These are phyloP conservation scores for Penicillium sp. DNA, from an alignment of 2,329 filamentous ascomycete genomes.

Conservation along the genomic window DNA sequence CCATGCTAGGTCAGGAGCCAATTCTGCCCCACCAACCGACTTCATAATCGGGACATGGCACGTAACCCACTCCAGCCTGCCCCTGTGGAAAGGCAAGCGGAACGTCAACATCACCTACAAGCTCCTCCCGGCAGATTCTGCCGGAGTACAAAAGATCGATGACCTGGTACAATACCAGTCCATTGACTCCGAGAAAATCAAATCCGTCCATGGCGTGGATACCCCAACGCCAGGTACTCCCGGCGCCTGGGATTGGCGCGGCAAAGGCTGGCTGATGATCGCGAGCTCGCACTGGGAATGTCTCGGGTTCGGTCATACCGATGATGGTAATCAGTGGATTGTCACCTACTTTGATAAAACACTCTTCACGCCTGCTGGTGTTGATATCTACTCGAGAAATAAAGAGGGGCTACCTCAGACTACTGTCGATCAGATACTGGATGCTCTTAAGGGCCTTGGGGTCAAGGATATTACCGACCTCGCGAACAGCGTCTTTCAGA, in stretches of 20 bases:
- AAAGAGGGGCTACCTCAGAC: constrained; percentile 9
- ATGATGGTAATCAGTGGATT: constrained; percentile 59
- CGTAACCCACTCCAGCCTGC: constrained; percentile 26
- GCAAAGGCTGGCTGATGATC: constrained; percentile 71
- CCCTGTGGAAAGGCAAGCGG: constrained; percentile 25
- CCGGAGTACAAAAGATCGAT: constrained; percentile 15
- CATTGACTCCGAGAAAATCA: constrained; percentile 15
- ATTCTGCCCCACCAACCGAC: constrained; percentile 14
- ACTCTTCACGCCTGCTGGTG: constrained; percentile 75
- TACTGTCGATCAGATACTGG: constrained; percentile 14
- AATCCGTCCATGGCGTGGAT: constrained; percentile 20
- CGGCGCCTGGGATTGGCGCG: constrained; percentile 71
- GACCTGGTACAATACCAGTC: constrained; percentile 23
- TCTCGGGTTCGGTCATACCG: constrained; percentile 20
- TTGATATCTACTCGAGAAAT: constrained; percentile 71
- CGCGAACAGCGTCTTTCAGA: constrained; percentile 13
- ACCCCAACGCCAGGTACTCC: constrained; percentile 18
- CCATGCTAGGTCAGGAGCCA: not conserved
- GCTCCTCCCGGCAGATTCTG: constrained; percentile 8
- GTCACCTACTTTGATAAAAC: constrained; percentile 85
- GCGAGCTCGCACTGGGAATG: constrained; percentile 75
- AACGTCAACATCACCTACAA: constrained; percentile 27
- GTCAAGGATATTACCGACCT: constrained; percentile 13
- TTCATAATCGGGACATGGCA: constrained; percentile 26
- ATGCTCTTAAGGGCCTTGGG: constrained; percentile 9